Evolutionary conservation across 805 yeast genomes (phyloP).

Genomic region (Starmerella sirachaensis): DNA sequence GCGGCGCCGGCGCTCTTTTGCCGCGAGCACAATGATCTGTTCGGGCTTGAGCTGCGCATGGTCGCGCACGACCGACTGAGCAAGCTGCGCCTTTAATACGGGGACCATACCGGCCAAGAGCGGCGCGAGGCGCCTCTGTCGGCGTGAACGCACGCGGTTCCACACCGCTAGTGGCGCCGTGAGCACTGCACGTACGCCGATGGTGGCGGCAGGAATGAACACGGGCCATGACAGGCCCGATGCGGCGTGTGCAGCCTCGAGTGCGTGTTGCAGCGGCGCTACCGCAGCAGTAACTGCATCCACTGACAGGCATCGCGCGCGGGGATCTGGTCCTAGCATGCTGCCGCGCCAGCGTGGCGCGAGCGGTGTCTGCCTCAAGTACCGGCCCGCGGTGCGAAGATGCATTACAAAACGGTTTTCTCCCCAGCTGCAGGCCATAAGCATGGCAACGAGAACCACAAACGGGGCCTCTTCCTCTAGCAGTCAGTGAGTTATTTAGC

Average conservation of each 20-base stretch:
- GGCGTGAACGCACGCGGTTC: slow-evolving; percentile 56
- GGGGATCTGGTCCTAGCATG: no score
- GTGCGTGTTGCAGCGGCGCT: slow-evolving; percentile 16
- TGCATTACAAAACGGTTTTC: no score
- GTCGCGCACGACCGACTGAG: slow-evolving; percentile 29
- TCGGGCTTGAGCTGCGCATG: slow-evolving; percentile 49
- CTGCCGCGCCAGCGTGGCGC: slow-evolving; percentile 1
- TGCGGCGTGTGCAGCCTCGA: slow-evolving; percentile 21
- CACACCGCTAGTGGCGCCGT: slow-evolving; percentile 70
- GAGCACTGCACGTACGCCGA: slow-evolving; percentile 48
- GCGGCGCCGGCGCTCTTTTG: slow-evolving; percentile 66
- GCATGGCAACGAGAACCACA: no score
- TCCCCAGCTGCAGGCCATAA: no score
- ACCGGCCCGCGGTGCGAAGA: no score
- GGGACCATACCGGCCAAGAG: slow-evolving; percentile 66
- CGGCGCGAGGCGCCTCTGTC: slow-evolving; percentile 62
- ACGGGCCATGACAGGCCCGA: slow-evolving; percentile 71
- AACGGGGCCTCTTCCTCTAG: no score
- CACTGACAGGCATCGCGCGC: slow-evolving; percentile 9
- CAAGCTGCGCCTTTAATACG: slow-evolving; percentile 44
- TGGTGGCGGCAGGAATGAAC: slow-evolving; percentile 61
- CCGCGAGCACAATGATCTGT: slow-evolving; percentile 59
- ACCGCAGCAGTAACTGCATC: slow-evolving; percentile 15
- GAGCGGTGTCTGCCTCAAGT: no score
- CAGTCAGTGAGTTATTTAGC: no score